Base-by-base conservation (phyloP, 371 early-diverging fungal species). In the Mucor circinelloides region DNA sequence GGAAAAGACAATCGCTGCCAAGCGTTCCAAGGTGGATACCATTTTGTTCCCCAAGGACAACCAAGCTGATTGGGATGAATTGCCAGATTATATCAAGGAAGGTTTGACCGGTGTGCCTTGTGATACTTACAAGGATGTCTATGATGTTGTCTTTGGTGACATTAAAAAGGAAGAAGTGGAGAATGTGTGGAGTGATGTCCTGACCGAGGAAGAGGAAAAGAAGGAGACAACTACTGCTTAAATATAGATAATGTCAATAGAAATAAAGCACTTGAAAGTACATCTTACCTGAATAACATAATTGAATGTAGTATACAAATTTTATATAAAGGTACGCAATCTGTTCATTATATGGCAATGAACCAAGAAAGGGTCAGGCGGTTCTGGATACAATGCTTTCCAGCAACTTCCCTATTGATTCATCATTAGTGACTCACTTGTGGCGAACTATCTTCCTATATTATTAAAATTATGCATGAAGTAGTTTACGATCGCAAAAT, bases 1-100 rank as follows among this genome's bases (percentile, higher is more conserved):
- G 71, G 99, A 99, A 71, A 99, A 99, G 85, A 91, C 95, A 6
- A 97, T 99, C 70, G 98, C 98, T 7, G 99, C 99, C 65, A 95
- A 97, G 75, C 88, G 98, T n/a, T 89, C 91, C 25, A 96, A 96
- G 7, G 94, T 97, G 32, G 90, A 87, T 65, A 89, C 87, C 12
- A 88, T 99, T 38, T 76, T 98, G 56, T 95, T 95, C 89, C 99
- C 99, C 21, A 88, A 87, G 63, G 90, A 92, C 34, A 98, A 98
- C 71, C 73, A 85, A 73, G 84, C 92, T 12, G 99, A 97, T 71
- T 98, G 97, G 97, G 95, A 95, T 63, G 97, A 97, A 73, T 83
- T 98, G 46, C 92, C 94, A 5, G 97, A 87, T 0, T 92, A 95
- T 69, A 86, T 98, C 71, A 92, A 91, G 79, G 94, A 96, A 59